Evolutionary conservation across 2,329 filamentous ascomycete species (phyloP).

Genomic region (Aspergillus sp.): DNA sequence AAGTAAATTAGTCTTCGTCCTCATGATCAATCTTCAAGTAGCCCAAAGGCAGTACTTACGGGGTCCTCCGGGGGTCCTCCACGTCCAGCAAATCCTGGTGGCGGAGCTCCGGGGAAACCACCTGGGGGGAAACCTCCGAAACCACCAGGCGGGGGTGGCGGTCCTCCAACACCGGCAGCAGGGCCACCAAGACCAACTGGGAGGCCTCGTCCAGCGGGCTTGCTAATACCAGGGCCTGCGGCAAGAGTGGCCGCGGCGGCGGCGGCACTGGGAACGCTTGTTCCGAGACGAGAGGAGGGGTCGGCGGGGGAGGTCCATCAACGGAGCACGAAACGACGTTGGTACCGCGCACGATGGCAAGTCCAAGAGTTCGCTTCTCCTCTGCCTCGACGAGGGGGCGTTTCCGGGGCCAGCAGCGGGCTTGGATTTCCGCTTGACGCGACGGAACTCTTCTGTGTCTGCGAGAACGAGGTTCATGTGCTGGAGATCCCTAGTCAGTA

Average conservation of each 20-base stretch:
- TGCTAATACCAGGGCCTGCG: constrained; percentile 82
- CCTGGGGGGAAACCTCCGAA: constrained; percentile 49
- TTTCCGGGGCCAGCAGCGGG: constrained; percentile 52
- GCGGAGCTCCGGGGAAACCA: constrained; percentile 49
- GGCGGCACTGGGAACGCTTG: constrained; percentile 59
- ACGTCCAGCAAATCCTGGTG: constrained; percentile 48
- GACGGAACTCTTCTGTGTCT: constrained; percentile 96
- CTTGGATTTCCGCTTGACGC: constrained; percentile 82
- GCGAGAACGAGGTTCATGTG: constrained; percentile 99
- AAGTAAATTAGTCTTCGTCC: not conserved
- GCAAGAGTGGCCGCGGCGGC: constrained; percentile 62
- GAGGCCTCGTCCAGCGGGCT: constrained; percentile 81
- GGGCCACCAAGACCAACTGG: constrained; percentile 83
- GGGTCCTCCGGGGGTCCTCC: constrained; percentile 48
- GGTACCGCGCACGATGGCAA: constrained; percentile 90
- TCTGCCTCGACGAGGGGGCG: constrained; percentile 75
- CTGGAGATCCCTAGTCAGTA: constrained; percentile 41
- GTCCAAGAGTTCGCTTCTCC: constrained; percentile 93
- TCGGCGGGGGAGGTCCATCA: constrained; percentile 95
- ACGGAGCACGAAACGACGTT: constrained; percentile 93
- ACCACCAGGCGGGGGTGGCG: constrained; percentile 60
- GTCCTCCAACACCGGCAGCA: constrained; percentile 79
- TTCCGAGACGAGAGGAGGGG: constrained; percentile 81
- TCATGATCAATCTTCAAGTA: not conserved
- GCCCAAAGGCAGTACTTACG: constrained; percentile 40